phyloP scores from a whole-genome alignment of 306 rosid genomes.

The Coriaria nepalensis region DNA sequence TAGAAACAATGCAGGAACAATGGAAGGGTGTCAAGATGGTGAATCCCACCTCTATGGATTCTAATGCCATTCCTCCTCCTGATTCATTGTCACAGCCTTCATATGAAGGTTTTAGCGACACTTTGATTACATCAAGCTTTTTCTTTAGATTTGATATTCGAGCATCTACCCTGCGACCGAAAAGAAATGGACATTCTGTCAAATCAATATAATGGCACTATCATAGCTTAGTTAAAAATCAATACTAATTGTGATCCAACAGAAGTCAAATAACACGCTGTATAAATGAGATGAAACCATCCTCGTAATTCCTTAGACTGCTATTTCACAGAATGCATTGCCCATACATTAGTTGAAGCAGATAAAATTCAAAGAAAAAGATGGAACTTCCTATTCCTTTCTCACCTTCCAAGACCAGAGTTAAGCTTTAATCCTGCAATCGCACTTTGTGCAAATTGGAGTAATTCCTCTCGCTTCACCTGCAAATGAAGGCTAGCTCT shows the following conservation, averaged over 20 bases:
- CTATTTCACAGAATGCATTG: conserved; percentile 1
- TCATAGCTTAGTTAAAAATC: too few relatives aligned
- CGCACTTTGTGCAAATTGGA: conserved; percentile 97
- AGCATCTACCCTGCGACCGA: conserved; percentile 62
- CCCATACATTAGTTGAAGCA: conserved; percentile 4
- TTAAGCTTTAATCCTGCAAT: conserved; percentile 79
- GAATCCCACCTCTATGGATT: conserved; percentile 55
- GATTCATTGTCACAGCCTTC: conserved; percentile 32
- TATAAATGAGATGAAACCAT: too few relatives aligned
- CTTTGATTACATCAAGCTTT: conserved; percentile 48
- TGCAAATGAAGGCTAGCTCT: conserved; percentile 16
- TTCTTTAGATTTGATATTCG: conserved; percentile 55
- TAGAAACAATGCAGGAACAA: not conserved
- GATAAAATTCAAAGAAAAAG: conserved; percentile 9
- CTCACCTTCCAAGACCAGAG: conserved; percentile 68
- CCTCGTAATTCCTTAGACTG: not conserved
- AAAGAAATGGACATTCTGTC: conserved; percentile 7
- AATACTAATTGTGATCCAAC: too few relatives aligned
- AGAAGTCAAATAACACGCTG: too few relatives aligned
- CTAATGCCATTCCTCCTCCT: conserved; percentile 53
- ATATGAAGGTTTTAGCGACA: conserved; percentile 31
- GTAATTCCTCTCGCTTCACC: conserved; percentile 97
- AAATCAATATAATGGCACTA: too few relatives aligned
- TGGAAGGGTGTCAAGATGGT: not conserved
- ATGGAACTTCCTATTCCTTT: conserved; percentile 15